Base-by-base conservation (phyloP, 2,329 filamentous ascomycete species). In the Cercospora zeae-maydis region DNA sequence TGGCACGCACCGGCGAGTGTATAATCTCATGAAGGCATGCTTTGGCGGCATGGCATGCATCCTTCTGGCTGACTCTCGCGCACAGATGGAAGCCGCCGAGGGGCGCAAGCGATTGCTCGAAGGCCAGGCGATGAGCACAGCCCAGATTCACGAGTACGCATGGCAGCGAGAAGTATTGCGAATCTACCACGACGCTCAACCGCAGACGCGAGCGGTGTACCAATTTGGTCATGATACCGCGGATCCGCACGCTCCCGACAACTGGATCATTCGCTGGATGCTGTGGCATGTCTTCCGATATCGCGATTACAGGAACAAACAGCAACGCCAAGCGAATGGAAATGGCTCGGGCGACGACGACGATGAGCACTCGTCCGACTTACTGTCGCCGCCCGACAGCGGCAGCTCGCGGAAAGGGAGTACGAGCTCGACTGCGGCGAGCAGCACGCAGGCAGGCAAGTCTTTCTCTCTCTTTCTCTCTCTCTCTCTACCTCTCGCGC, bases 251-350 rank as follows among this genome's bases (percentile, higher is more conserved):
- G 74, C 73, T 36, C 74, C 78, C 61, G 76, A 77, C 61, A 81
- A 81, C 59, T 81, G 79, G 79, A 78, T 81, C 52, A 79, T 79
- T n/a, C 73, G 76, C 27, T 81, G 80, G 80, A 77, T 78, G 58
- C 72, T 82, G 5, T 82, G 79, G 79, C 80, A 81, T 65, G 78
- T 78, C 59, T 81, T 81, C 63, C 77, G 80, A 14, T 80, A 78
- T 66, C 70, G 75, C 19, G 76, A 78, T 62, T 74, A 78, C 65
- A 74, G 78, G 30, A 77, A 78, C 60, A 69, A 67, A 37, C 68
- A 62, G 54, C 69, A 70, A 4, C 63, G 63, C 6, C 52, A 56
- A 27, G 52, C 57, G 39, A 60, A 58, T 34, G 55, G 59, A 16
- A 7, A n/a, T 36, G 51, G 21, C 39, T 51, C 59, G 2, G 31